Evolutionary conservation across 306 rosid species (phyloP).

Genomic region (Adenanthera pavonina): DNA sequence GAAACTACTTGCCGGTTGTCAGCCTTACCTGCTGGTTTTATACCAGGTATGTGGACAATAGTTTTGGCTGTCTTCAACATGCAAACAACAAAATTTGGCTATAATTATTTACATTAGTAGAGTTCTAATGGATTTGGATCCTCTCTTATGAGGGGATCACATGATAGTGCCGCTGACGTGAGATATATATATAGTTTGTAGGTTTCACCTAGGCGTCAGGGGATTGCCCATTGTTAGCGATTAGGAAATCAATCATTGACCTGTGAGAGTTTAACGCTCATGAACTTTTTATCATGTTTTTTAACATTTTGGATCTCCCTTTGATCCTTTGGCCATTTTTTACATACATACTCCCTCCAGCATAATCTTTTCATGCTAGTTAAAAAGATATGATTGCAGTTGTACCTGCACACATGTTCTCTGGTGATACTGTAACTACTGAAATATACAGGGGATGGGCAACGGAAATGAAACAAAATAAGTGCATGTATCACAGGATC

Average conservation of each 20-base stretch:
- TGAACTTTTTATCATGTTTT: background rate
- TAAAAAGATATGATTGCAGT: constrained; percentile 8
- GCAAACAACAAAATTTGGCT: constrained; percentile 13
- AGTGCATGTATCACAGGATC: constrained; percentile 22
- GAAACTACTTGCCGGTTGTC: constrained; percentile 72
- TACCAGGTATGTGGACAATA: constrained; percentile 67
- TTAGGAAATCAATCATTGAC: constrained; percentile 18
- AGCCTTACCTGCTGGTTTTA: constrained; percentile 59
- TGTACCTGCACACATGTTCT: constrained; percentile 18
- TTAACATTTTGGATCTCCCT: background rate
- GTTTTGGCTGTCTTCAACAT: constrained; percentile 19
- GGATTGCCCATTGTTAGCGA: constrained; percentile 1
- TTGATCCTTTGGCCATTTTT: constrained; percentile 7
- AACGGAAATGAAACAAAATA: constrained; percentile 18
- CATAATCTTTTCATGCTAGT: constrained; percentile 16
- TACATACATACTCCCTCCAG: background rate
- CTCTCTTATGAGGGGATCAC: background rate
- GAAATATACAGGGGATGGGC: constrained; percentile 9
- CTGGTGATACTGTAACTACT: constrained; percentile 10
- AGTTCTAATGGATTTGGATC: background rate
- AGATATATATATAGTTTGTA: background rate
- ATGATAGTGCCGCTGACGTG: background rate
- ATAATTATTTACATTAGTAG: background rate
- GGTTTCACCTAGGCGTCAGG: background rate
- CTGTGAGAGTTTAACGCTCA: background rate